A percentile compares a stretch with the other conserved stretches of the same genome.
Evolutionary conservation across 768 basidiomycete species (phyloP).

Genomic region (Omphalotus guepiniiformis): DNA sequence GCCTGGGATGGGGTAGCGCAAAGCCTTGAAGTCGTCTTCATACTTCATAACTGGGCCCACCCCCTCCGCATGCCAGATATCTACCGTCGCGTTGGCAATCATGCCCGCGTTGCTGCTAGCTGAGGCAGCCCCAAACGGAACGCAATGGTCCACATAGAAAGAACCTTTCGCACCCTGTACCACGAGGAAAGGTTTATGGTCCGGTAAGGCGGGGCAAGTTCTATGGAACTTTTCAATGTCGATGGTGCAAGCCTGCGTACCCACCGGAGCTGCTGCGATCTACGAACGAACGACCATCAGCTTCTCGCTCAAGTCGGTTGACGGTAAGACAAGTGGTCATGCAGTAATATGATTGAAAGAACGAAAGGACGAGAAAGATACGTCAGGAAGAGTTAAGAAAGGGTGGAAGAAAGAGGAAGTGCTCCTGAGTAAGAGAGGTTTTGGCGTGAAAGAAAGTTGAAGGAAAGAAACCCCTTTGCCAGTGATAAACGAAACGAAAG

Average conservation of each 20-base stretch:
- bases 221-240: conserved; percentile 17
- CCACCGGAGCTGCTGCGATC: conserved; percentile 10
- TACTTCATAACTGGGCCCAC: conserved; percentile 18
- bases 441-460: no score
- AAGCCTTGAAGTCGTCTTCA: conserved; percentile 28
- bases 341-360: neutral
- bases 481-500: no score
- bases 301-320: no score
- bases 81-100: conserved; percentile 11
- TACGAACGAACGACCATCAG: no score
- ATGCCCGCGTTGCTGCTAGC: conserved; percentile 12
- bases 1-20: conserved; percentile 10
- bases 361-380: neutral
- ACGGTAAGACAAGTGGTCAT: neutral
- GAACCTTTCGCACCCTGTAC: neutral
- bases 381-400: neutral
- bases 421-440: no score
- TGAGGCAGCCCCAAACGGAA: conserved; percentile 6
- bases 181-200: conserved; percentile 13
- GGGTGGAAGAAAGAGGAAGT: neutral
- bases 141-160: conserved; percentile 10
- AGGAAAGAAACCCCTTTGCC: no score
- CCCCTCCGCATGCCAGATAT: conserved; percentile 7
- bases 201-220: conserved; percentile 23
- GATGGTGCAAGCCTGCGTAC: conserved; percentile 9